Conservation (phyloP, 345 rosid species). For the Gossypium mustelinum region DNA sequence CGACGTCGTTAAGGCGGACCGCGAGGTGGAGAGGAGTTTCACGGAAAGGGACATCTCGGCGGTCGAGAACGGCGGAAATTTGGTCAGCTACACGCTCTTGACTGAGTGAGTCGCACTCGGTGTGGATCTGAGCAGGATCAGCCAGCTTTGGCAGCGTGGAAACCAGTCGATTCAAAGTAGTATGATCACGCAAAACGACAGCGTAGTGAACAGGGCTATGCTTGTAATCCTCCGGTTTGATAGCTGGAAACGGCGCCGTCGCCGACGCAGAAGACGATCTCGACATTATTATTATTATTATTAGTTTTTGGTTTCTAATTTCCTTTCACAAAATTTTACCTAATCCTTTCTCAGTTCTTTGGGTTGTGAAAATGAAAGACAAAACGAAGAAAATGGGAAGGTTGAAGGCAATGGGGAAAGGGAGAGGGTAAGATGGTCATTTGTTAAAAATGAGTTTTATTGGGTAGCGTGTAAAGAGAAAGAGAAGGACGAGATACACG, state of each 20-base stretch:
- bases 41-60: constrained; percentile 72
- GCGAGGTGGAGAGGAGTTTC: constrained; percentile 94
- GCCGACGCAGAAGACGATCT: constrained; percentile 35
- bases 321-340: no score
- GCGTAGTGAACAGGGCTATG: constrained; percentile 91
- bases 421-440: constrained; percentile 16
- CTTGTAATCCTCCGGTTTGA: constrained; percentile 62
- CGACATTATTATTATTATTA: constrained; percentile 28
- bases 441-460: background rate
- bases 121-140: constrained; percentile 59
- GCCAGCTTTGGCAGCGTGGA: constrained; percentile 59
- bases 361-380: background rate
- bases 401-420: background rate
- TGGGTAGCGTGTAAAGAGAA: constrained; percentile 18
- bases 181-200: constrained; percentile 66
- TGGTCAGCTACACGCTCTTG: constrained; percentile 69
- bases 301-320: background rate
- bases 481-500: constrained; percentile 23
- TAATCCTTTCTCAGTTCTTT: background rate
- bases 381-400: background rate
- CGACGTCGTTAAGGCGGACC: constrained; percentile 55
- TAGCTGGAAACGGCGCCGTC: constrained; percentile 36
- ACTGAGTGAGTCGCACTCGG: constrained; percentile 62
- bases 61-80: constrained; percentile 70
- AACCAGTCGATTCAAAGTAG: constrained; percentile 57